A percentile compares a stretch with the other conserved stretches of the same genome.
Conservation (phyloP, 495 filamentous ascomycete species). For the Lepidopterella palustris region DNA sequence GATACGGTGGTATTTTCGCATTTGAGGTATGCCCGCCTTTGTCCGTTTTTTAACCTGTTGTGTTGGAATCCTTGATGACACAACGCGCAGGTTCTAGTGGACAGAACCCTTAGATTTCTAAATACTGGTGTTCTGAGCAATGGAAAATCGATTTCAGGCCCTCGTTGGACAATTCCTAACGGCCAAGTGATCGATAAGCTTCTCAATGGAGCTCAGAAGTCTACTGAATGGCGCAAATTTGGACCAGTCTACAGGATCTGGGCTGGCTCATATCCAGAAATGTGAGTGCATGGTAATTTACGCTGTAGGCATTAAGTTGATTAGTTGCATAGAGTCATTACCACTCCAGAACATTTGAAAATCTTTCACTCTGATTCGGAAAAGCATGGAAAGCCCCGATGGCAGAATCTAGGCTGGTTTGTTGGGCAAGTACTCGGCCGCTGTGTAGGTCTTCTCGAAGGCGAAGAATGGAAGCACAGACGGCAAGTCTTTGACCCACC, state of each 20-base stretch:
- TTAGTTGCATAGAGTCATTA: neutral
- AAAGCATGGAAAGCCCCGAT: slow-evolving; percentile 1
- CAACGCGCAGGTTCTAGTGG: too few species aligned
- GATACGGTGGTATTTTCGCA: too few species aligned
- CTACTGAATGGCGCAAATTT: neutral
- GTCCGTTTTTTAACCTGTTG: too few species aligned
- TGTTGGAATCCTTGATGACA: too few species aligned
- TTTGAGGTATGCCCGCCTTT: too few species aligned
- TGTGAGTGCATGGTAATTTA: neutral
- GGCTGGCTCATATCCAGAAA: neutral
- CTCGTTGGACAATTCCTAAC: too few species aligned
- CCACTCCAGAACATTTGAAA: neutral
- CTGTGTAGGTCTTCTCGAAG: slow-evolving; percentile 38
- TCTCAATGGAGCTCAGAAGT: neutral
- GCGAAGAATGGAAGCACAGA: slow-evolving; percentile 18
- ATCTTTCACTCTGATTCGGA: slow-evolving; percentile 4
- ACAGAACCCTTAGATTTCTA: too few species aligned
- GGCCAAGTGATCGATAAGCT: neutral
- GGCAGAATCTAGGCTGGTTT: neutral
- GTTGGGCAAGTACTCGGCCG: slow-evolving; percentile 34
- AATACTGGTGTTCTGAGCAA: too few species aligned
- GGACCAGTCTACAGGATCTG: neutral
- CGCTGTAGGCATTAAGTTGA: neutral
- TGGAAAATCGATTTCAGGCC: too few species aligned
- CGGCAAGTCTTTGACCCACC: neutral